Percentiles rank a stretch among this genome's conserved stretches.
These are phyloP conservation scores for Trichophyton simii DNA, from an alignment of 2,329 filamentous ascomycete species.

Conservation along the genomic window DNA sequence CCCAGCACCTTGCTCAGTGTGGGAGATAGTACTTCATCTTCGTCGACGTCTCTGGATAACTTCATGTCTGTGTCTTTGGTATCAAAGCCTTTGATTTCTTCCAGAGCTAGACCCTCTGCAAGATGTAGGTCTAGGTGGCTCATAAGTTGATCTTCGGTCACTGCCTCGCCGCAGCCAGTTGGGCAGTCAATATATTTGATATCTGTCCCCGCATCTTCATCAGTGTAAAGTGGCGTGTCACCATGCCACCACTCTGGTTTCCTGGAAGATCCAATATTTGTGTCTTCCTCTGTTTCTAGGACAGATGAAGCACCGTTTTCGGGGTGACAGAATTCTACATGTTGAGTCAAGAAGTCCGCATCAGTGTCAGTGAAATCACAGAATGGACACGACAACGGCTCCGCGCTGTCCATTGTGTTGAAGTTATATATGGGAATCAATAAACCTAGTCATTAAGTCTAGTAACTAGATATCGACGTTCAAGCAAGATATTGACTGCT, in stretches of 20 bases:
- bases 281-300: conserved; percentile 15
- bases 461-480: neutral
- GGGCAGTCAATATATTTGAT: conserved; percentile 41
- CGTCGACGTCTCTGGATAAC: neutral
- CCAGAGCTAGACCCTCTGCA: conserved; percentile 36
- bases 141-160: conserved; percentile 42
- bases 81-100: conserved; percentile 20
- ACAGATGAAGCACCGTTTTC: conserved; percentile 24
- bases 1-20: neutral
- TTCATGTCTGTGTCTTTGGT: neutral
- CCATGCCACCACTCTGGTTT: neutral
- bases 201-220: conserved; percentile 8
- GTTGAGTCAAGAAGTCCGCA: conserved; percentile 29
- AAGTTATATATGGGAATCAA: neutral
- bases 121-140: conserved; percentile 49
- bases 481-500: neutral
- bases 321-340: conserved; percentile 35
- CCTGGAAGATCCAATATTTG: neutral
- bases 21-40: neutral
- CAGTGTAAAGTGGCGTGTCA: neutral
- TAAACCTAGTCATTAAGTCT: neutral
- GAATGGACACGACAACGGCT: conserved; percentile 30
- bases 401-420: neutral
- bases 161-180: conserved; percentile 48
- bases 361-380: conserved; percentile 33